Conservation (phyloP, 2,329 filamentous ascomycete species). For the Ramularia collo-cygni region DNA sequence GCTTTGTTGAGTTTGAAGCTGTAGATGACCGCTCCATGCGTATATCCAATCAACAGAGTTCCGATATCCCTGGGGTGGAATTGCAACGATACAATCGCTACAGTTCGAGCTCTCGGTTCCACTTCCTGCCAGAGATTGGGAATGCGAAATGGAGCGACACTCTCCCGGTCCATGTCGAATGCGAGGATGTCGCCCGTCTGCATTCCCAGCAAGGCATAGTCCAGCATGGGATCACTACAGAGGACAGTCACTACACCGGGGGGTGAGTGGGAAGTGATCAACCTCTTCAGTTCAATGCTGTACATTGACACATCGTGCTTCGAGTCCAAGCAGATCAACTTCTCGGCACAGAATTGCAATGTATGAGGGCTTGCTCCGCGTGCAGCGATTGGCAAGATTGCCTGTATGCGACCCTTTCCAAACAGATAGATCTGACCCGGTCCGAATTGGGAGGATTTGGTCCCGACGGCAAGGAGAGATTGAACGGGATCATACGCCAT, state of each 20-base stretch:
- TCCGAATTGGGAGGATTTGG: slow-evolving; percentile 78
- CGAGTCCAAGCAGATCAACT: slow-evolving; percentile 74
- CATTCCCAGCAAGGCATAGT: slow-evolving; percentile 80
- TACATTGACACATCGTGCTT: slow-evolving; percentile 82
- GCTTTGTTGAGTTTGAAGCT: slow-evolving; percentile 88
- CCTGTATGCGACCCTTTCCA: slow-evolving; percentile 73
- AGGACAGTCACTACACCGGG: slow-evolving; percentile 69
- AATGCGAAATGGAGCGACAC: slow-evolving; percentile 68
- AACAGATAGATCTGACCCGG: slow-evolving; percentile 84
- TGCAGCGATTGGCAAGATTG: slow-evolving; percentile 63
- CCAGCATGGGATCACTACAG: slow-evolving; percentile 79
- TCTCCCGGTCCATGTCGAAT: slow-evolving; percentile 85
- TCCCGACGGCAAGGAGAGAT: slow-evolving; percentile 86
- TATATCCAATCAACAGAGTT: slow-evolving; percentile 84
- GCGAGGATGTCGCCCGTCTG: slow-evolving; percentile 67
- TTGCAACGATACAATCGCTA: slow-evolving; percentile 67
- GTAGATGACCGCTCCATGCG: slow-evolving; percentile 79
- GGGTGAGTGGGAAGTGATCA: slow-evolving; percentile 64
- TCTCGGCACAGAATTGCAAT: slow-evolving; percentile 79
- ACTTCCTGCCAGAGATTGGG: slow-evolving; percentile 78
- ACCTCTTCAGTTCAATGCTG: slow-evolving; percentile 64
- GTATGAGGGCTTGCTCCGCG: slow-evolving; percentile 63
- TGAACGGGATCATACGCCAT: slow-evolving; percentile 91
- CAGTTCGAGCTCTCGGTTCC: slow-evolving; percentile 59
- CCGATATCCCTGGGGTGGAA: slow-evolving; percentile 91